These are phyloP conservation scores for Aspergillus uvarum DNA, from an alignment of 2,329 filamentous ascomycete species.

Conservation along the genomic window DNA sequence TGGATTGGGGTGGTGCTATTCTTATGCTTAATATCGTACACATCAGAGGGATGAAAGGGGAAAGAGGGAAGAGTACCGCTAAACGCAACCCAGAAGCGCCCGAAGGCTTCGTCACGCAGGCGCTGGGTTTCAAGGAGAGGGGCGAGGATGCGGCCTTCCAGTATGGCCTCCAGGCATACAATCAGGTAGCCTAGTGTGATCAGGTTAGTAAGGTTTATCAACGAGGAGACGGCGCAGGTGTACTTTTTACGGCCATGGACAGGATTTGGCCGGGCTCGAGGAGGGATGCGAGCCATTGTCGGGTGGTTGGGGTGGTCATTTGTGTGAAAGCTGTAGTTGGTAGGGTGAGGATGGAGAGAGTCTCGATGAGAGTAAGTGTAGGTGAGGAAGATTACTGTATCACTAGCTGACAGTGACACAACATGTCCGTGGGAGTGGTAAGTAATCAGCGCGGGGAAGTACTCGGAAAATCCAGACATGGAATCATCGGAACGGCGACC, in stretches of 20 bases:
- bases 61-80: conserved; percentile 22
- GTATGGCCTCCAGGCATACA: background rate
- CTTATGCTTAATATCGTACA: too few species aligned
- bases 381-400: too few species aligned
- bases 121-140: conserved; percentile 29
- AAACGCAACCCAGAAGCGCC: conserved; percentile 41
- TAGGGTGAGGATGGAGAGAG: background rate
- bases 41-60: too few species aligned
- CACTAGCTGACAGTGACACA: too few species aligned
- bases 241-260: background rate
- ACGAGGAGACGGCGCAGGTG: background rate
- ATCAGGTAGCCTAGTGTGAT: background rate
- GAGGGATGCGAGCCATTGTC: background rate
- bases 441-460: too few species aligned
- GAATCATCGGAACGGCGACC: too few species aligned
- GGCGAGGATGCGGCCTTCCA: conserved; percentile 23
- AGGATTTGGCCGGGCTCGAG: background rate
- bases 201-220: background rate
- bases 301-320: background rate
- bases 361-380: too few species aligned
- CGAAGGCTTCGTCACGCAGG: conserved; percentile 41
- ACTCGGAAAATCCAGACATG: too few species aligned
- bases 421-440: too few species aligned
- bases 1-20: background rate
- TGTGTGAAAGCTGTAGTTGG: background rate